phyloP scores from a whole-genome alignment of 371 early-diverging fungal species.

The Saksenaea oblongispora region DNA sequence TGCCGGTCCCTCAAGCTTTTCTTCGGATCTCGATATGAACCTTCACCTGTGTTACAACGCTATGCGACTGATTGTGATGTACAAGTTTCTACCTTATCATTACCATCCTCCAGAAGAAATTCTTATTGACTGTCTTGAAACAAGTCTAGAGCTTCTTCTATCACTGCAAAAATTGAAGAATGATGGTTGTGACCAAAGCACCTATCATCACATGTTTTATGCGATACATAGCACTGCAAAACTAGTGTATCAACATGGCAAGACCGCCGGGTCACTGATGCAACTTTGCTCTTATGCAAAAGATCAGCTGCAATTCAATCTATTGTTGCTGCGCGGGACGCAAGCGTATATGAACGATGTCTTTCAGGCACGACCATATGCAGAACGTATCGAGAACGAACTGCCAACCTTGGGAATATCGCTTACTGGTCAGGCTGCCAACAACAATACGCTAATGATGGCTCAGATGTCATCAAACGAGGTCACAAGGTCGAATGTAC shows the following conservation, averaged over 20 bases:
- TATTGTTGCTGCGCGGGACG: constrained; percentile 36
- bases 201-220: constrained; percentile 53
- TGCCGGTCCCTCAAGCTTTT: constrained; percentile 9
- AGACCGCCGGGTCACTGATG: neutral
- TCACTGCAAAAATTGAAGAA: constrained; percentile 31
- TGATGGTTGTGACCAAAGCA: constrained; percentile 49
- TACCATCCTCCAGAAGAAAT: constrained; percentile 26
- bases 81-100: constrained; percentile 33
- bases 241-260: constrained; percentile 24
- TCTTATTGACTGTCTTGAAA: constrained; percentile 35
- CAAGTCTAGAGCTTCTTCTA: constrained; percentile 36
- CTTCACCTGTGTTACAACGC: constrained; percentile 47
- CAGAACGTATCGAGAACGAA: constrained; percentile 42
- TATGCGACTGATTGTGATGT: constrained; percentile 43
- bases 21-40: constrained; percentile 22
- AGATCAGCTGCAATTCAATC: constrained; percentile 39
- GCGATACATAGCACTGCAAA: constrained; percentile 48
- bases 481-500: no score
- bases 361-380: constrained; percentile 46
- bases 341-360: constrained; percentile 46
- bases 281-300: constrained; percentile 16
- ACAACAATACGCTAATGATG: no score
- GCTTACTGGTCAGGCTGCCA: neutral
- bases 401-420: constrained; percentile 17
- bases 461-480: no score